A percentile compares a stretch with the other conserved stretches of the same genome.
Evolutionary conservation across 2,329 filamentous ascomycete genomes (phyloP).

Genomic region (Verticillium tricorpus): DNA sequence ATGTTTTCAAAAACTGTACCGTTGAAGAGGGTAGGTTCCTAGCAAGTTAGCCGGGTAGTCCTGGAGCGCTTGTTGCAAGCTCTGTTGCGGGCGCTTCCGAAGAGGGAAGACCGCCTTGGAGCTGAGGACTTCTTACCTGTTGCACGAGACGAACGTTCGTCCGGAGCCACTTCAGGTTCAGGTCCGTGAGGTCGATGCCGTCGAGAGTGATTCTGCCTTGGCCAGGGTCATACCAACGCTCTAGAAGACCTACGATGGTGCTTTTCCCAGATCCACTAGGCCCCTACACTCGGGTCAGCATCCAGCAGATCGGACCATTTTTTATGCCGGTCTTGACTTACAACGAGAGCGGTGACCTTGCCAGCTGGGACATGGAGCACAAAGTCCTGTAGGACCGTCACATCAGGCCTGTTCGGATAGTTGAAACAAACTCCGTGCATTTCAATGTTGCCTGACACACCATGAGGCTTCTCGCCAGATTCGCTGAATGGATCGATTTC

Average conservation of each 20-base stretch:
- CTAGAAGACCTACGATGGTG: slow-evolving; percentile 32
- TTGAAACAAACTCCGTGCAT: slow-evolving; percentile 60
- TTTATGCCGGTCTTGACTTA: slow-evolving; percentile 4
- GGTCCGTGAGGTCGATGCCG: slow-evolving; percentile 16
- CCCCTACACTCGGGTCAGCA: slow-evolving; percentile 33
- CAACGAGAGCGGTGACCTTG: slow-evolving; percentile 63
- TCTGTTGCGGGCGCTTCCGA: no score
- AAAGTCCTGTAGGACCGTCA: slow-evolving; percentile 58
- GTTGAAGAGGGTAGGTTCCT: slow-evolving; percentile 52
- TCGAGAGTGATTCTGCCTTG: slow-evolving; percentile 21
- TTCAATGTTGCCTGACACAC: slow-evolving; percentile 38
- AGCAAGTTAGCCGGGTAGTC: slow-evolving; percentile 4
- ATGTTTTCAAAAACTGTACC: slow-evolving; percentile 49
- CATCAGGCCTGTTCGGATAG: slow-evolving; percentile 64
- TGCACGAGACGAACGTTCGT: slow-evolving; percentile 25
- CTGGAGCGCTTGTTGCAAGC: background rate
- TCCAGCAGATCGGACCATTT: background rate
- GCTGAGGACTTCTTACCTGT: slow-evolving; percentile 1
- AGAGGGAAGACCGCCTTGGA: background rate
- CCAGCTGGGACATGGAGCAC: slow-evolving; percentile 56
- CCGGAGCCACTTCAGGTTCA: slow-evolving; percentile 24
- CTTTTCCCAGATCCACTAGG: slow-evolving; percentile 34
- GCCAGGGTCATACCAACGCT: slow-evolving; percentile 30
- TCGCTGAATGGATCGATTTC: slow-evolving; percentile 17
- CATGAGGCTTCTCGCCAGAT: background rate